These are phyloP conservation scores for Chrysoporthe puriensis DNA, from an alignment of 2,329 filamentous ascomycete genomes.

Conservation along the genomic window DNA sequence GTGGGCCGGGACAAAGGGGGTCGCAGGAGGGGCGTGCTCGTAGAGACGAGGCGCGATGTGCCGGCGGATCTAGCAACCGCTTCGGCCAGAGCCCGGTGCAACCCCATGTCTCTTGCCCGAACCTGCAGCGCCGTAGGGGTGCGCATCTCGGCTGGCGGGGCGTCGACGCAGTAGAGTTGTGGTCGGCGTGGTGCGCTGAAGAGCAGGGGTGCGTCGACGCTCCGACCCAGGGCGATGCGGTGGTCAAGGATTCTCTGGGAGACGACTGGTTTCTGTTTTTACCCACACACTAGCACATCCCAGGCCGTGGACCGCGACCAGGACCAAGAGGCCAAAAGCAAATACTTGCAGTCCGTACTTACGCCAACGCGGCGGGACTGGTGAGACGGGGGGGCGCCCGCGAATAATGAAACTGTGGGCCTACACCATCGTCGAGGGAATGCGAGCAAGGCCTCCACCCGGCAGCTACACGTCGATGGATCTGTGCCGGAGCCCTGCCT, in stretches of 20 bases:
- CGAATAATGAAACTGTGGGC: conserved; percentile 26
- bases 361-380: conserved; percentile 16
- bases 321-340: conserved; percentile 17
- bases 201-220: conserved; percentile 10
- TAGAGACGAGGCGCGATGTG: conserved; percentile 13
- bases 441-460: conserved; percentile 14
- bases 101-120: conserved; percentile 13
- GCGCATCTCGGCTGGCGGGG: background rate
- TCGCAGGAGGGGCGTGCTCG: conserved; percentile 13
- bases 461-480: conserved; percentile 20
- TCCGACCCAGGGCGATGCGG: conserved; percentile 23
- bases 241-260: conserved; percentile 24
- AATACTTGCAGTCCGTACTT: background rate
- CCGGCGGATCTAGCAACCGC: conserved; percentile 12
- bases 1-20: conserved; percentile 26
- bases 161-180: conserved; percentile 24
- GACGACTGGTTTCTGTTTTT: conserved; percentile 29
- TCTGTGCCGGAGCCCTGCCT: conserved; percentile 2
- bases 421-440: conserved; percentile 12
- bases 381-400: conserved; percentile 14
- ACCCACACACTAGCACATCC: conserved; percentile 23
- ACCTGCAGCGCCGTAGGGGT: background rate
- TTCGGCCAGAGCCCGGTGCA: conserved; percentile 17
- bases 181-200: conserved; percentile 14
- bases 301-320: conserved; percentile 17